Evolutionary conservation across 257 asterid genomes (phyloP).

Genomic region (Capsicum rhomboideum): DNA sequence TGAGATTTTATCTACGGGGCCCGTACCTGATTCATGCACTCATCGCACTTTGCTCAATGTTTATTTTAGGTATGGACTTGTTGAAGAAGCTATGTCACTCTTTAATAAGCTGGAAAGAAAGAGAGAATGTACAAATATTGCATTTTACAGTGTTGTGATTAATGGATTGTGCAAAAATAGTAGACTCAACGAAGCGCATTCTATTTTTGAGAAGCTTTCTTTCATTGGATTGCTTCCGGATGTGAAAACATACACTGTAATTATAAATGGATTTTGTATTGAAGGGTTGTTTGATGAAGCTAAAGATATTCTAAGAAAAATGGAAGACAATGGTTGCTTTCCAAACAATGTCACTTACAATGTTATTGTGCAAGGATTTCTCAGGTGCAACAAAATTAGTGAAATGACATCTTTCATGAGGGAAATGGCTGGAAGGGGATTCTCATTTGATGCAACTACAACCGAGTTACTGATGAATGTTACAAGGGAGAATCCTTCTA

Average conservation of each 20-base stretch:
- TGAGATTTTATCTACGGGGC: not conserved
- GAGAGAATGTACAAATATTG: not conserved
- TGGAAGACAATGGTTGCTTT: not conserved
- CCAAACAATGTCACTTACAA: not conserved
- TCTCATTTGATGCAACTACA: not conserved
- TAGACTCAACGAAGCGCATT: not conserved
- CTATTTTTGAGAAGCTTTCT: not conserved
- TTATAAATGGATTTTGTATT: not conserved
- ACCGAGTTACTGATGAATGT: not conserved
- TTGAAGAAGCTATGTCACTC: not conserved
- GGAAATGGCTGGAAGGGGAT: slow-evolving; percentile 5
- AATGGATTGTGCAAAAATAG: not conserved
- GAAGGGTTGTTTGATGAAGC: not conserved
- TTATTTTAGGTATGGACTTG: not conserved
- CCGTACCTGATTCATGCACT: not conserved
- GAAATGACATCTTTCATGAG: not conserved
- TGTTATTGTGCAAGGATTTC: not conserved
- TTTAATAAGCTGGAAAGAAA: not conserved
- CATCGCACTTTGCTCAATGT: not conserved
- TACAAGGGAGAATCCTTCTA: not conserved
- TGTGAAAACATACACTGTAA: not conserved
- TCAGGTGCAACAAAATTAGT: not conserved
- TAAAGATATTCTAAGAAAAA: not conserved
- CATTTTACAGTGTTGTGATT: not conserved
- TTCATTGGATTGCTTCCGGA: not conserved